These are phyloP conservation scores for Clathrospora elynae DNA, from an alignment of 2,329 filamentous ascomycete species.

Conservation along the genomic window DNA sequence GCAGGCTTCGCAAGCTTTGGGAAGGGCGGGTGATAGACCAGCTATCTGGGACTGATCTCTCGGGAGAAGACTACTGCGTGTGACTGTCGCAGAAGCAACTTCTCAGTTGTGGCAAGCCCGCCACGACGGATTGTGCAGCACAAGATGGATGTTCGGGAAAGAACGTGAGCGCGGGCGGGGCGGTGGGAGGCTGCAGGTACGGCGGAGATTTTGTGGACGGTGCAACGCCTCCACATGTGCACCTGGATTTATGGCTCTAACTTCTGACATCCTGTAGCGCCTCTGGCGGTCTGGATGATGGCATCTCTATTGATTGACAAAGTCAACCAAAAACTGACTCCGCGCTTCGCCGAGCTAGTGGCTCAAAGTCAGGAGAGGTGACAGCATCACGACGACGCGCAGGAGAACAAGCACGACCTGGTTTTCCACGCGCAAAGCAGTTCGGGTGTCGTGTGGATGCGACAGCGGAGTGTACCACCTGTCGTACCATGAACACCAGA, in stretches of 20 bases:
- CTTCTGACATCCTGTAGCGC: background rate
- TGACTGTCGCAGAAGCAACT: background rate
- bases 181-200: constrained; percentile 5
- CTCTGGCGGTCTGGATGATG: background rate
- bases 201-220: constrained; percentile 6
- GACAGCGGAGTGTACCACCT: constrained; percentile 18
- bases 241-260: background rate
- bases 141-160: background rate
- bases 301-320: too few relatives aligned
- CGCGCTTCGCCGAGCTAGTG: too few relatives aligned
- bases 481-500: constrained; percentile 20
- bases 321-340: too few relatives aligned
- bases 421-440: too few relatives aligned
- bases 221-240: constrained; percentile 14
- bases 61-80: background rate
- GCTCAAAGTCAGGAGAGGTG: too few relatives aligned
- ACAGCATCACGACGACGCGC: too few relatives aligned
- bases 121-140: background rate
- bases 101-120: background rate
- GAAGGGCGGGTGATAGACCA: constrained; percentile 4
- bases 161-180: background rate
- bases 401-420: too few relatives aligned
- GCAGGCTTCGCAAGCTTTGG: too few relatives aligned
- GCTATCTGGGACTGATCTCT: background rate
- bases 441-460: too few relatives aligned